phyloP scores from a whole-genome alignment of 2,329 filamentous ascomycete species.

The Fusarium virguliforme region DNA sequence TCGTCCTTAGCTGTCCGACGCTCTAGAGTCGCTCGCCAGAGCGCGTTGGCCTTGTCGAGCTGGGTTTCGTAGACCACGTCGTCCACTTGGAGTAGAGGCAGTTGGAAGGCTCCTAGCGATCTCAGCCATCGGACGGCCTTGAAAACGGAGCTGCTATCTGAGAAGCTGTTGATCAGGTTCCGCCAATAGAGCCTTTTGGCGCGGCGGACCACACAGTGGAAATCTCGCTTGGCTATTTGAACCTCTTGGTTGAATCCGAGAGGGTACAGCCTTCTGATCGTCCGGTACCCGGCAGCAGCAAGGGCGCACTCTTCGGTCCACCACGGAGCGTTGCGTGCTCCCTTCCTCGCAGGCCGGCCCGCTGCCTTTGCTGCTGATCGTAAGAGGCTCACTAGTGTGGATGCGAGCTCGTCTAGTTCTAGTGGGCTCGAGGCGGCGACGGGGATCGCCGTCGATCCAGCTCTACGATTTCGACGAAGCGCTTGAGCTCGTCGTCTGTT shows the following conservation, averaged over 20 bases:
- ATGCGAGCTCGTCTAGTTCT: no score
- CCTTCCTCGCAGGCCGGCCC: no score
- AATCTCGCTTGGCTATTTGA: neutral
- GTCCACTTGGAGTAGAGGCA: neutral
- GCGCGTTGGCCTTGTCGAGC: neutral
- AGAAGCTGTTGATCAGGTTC: neutral
- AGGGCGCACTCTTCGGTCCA: no score
- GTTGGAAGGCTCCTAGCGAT: neutral
- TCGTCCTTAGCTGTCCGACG: neutral
- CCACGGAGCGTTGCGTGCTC: no score
- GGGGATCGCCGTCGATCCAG: no score
- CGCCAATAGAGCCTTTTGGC: neutral
- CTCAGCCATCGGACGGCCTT: neutral
- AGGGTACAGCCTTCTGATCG: neutral
- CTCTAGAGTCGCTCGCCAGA: neutral
- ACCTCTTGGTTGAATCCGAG: neutral
- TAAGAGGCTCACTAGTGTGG: no score
- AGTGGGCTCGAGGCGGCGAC: no score
- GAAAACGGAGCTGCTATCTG: neutral
- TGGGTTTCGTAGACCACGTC: neutral
- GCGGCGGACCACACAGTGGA: neutral
- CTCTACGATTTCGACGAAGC: no score
- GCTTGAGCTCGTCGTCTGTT: no score
- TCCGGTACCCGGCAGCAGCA: no score
- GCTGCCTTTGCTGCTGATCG: no score